Percentiles rank a stretch among this genome's conserved stretches.
phyloP scores from a whole-genome alignment of 192 early-diverging fungal species.

The Podila horticola region DNA sequence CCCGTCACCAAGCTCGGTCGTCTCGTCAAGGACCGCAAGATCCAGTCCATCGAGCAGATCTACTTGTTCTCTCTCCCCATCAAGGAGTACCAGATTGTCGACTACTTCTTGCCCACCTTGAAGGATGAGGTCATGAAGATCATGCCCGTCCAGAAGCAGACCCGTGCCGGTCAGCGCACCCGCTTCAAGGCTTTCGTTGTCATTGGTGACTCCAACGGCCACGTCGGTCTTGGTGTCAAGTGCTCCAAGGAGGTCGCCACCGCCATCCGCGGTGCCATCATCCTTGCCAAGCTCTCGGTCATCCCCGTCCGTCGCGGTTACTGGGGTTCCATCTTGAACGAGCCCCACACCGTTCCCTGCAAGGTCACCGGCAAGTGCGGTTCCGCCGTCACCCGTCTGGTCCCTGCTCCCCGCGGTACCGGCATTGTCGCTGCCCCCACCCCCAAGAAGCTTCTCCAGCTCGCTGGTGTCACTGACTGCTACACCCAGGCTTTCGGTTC shows the following conservation, averaged over 20 bases:
- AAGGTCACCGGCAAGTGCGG: conserved; percentile 98
- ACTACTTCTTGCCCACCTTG: conserved; percentile 92
- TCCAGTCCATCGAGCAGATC: conserved; percentile 97
- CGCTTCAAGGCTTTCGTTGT: conserved; percentile 99
- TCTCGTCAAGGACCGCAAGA: conserved; percentile 97
- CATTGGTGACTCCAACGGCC: conserved; percentile 96
- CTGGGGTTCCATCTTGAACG: conserved; percentile 97
- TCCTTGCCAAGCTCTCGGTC: conserved; percentile 97
- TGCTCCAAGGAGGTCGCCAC: conserved; percentile 99
- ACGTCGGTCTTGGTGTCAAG: conserved; percentile 99
- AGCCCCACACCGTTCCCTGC: conserved; percentile 97
- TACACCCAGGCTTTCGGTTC: conserved; percentile 97
- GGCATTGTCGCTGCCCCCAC: conserved; percentile 97
- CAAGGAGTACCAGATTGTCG: conserved; percentile 99
- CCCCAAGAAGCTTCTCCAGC: conserved; percentile 96
- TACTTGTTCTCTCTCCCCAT: conserved; percentile 98
- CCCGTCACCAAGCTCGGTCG: conserved; percentile 99
- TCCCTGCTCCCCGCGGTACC: conserved; percentile 99
- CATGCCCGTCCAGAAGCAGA: conserved; percentile 99
- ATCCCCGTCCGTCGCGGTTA: conserved; percentile 99
- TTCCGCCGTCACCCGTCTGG: conserved; percentile 90
- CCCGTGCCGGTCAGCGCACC: conserved; percentile 99
- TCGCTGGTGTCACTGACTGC: conserved; percentile 98
- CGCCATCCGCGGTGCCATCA: conserved; percentile 98
- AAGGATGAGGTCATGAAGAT: conserved; percentile 99